phyloP scores from a whole-genome alignment of 2,329 filamentous ascomycete species.

The Cryphonectria radicalis region DNA sequence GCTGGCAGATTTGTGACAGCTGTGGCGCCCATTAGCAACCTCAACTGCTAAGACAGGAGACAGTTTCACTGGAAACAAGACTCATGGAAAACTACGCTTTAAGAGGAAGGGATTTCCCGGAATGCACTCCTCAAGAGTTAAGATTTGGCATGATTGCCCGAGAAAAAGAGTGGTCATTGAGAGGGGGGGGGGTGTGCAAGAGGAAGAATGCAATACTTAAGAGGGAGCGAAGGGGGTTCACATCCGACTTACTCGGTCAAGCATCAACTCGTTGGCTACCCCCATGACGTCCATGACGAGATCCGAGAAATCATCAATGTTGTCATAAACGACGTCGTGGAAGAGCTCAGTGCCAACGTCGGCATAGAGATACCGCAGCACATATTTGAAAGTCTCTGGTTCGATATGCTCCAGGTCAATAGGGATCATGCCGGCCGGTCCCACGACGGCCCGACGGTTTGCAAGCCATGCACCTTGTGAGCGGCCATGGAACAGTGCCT shows the following conservation, averaged over 20 bases:
- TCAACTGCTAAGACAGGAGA: background rate
- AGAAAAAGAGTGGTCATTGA: background rate
- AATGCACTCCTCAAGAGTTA: background rate
- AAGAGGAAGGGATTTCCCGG: background rate
- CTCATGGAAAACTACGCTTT: background rate
- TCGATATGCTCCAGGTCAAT: conserved; percentile 86
- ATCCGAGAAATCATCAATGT: conserved; percentile 84
- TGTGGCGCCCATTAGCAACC: background rate
- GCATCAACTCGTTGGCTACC: conserved; percentile 92
- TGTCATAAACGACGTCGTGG: conserved; percentile 70
- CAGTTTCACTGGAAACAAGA: background rate
- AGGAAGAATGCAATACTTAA: background rate
- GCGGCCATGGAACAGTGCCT: conserved; percentile 86
- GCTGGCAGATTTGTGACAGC: conserved; percentile 87
- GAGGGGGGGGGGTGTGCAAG: background rate
- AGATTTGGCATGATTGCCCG: background rate
- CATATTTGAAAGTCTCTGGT: conserved; percentile 73
- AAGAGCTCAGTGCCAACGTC: conserved; percentile 84
- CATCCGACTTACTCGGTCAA: conserved; percentile 63
- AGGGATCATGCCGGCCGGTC: conserved; percentile 52
- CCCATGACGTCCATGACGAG: conserved; percentile 89
- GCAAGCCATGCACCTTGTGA: conserved; percentile 84
- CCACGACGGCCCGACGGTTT: conserved; percentile 59
- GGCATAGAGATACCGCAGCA: conserved; percentile 81
- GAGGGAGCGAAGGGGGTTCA: background rate